Percentiles rank a stretch among this genome's conserved stretches.
Conservation (phyloP, 1,139 yeast species). For the Oligophagozyma castellii region DNA sequence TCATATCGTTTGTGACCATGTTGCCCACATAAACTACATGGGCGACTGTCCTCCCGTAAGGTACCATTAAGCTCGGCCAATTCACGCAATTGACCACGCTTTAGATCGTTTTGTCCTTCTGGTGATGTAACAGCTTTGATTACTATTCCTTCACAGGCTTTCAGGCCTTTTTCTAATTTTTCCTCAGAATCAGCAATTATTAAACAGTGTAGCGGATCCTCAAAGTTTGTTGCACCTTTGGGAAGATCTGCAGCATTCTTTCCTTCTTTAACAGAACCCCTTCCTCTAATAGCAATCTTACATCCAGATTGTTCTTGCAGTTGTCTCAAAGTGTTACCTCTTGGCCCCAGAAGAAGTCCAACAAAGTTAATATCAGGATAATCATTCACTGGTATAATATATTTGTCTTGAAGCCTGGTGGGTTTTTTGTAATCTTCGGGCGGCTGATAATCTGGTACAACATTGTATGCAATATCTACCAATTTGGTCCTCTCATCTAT, state of each 20-base stretch:
- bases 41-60: constrained; percentile 61
- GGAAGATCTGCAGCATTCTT: constrained; percentile 39
- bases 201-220: constrained; percentile 80
- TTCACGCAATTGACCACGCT: constrained; percentile 81
- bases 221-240: constrained; percentile 36
- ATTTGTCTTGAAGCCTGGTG: constrained; percentile 64
- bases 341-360: constrained; percentile 84
- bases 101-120: constrained; percentile 83
- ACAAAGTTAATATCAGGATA: constrained; percentile 89
- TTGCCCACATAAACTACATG: constrained; percentile 46
- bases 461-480: constrained; percentile 57
- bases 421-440: constrained; percentile 69
- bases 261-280: constrained; percentile 93
- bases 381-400: constrained; percentile 73
- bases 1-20: constrained; percentile 49
- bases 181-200: constrained; percentile 76
- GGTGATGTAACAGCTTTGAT: constrained; percentile 81
- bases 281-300: constrained; percentile 74
- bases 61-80: constrained; percentile 93
- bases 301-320: constrained; percentile 81
- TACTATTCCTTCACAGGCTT: constrained; percentile 61
- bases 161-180: constrained; percentile 62
- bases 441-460: constrained; percentile 67
- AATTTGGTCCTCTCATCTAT: constrained; percentile 72
- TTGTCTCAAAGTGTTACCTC: constrained; percentile 79